Evolutionary conservation across 768 basidiomycete species (phyloP), one percentile per base, ranked within the genome.

Genomic region (Leccinum incarnatum): DNA sequence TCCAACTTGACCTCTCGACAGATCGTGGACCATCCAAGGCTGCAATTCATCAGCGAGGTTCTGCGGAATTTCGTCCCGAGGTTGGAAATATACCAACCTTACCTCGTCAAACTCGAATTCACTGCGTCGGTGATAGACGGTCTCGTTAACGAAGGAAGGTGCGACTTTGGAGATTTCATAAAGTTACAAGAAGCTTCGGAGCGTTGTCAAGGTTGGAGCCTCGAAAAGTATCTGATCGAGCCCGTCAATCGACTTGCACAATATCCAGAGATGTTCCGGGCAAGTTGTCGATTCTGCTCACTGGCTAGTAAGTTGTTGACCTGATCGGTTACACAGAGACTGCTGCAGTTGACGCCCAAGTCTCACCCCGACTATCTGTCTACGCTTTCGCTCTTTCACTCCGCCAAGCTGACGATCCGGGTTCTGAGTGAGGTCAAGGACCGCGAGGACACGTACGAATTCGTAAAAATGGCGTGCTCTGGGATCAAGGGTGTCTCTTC

Each of bases 161-260:
- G 77, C 65, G 89, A 95, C 63, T 90, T 97, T 72, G 91, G 90
- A 1, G 91, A 93, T 71, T 97, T 95, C 69, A 79, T 95, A 8
- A 73, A 80, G 61, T 77, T 97, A 61, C 85, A 89, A 65, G 83
- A 87, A 67, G 67, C 72, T 55, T 77, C 73, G 40, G 69, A 77
- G 5, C 83, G 81, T 29, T 83, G 86, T 57, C 79, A 76, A 30
- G 81, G 83, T 1, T 86, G 89, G 85, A 80, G 75, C 30, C 75
- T 97, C 42, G 81, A 86, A 54, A 79, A 77, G 55, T 82, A 91
- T 58, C 70, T 96, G 55, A 77, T 86, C 56, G 88, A 93, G 67
- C 94, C 95, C 9, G 82, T 90, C 17, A 82, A 86, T 54, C 73
- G 91, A 53, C 71, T 96, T 6, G 83, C 81, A 21, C 81, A 80